Conservation (phyloP, 768 basidiomycete genomes). For the Pleurotus djamor region DNA sequence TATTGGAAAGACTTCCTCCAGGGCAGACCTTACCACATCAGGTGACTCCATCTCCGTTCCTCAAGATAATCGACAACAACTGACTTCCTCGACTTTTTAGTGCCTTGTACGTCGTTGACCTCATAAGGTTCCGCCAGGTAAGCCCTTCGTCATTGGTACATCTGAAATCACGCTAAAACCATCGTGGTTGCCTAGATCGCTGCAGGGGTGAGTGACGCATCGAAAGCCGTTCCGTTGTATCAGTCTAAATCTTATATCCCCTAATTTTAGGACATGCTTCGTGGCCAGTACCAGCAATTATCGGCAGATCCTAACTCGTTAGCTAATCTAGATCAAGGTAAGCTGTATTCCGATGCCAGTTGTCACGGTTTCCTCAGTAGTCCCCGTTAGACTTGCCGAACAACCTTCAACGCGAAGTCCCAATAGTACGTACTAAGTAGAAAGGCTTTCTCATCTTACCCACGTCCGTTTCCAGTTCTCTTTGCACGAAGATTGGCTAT, state of each 20-base stretch:
- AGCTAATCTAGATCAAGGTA: conserved; percentile 93
- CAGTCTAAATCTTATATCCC: not conserved
- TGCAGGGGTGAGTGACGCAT: conserved; percentile 39
- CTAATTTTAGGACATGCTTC: conserved; percentile 69
- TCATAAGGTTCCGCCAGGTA: conserved; percentile 92
- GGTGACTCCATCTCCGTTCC: conserved; percentile 37
- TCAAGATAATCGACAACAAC: not conserved
- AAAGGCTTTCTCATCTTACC: not conserved
- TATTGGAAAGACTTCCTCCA: conserved; percentile 90
- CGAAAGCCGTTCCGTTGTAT: not conserved
- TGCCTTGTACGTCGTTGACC: conserved; percentile 94
- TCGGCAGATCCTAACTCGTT: conserved; percentile 94
- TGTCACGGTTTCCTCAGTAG: not conserved
- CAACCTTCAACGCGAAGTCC: conserved; percentile 88
- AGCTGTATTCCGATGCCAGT: not conserved
- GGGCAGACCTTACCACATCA: conserved; percentile 92
- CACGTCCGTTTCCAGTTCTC: conserved; percentile 56
- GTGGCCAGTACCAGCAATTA: conserved; percentile 89
- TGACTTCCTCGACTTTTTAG: conserved; percentile 34
- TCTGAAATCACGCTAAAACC: not conserved
- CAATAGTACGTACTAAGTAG: conserved; percentile 65
- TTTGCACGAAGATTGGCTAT: conserved; percentile 91
- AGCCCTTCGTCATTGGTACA: conserved; percentile 13
- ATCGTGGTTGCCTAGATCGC: conserved; percentile 27
- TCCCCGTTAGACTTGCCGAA: conserved; percentile 82